Percentiles rank a stretch among this genome's conserved stretches.
phyloP scores from a whole-genome alignment of 2,329 filamentous ascomycete genomes.

The Ustulina deusta region DNA sequence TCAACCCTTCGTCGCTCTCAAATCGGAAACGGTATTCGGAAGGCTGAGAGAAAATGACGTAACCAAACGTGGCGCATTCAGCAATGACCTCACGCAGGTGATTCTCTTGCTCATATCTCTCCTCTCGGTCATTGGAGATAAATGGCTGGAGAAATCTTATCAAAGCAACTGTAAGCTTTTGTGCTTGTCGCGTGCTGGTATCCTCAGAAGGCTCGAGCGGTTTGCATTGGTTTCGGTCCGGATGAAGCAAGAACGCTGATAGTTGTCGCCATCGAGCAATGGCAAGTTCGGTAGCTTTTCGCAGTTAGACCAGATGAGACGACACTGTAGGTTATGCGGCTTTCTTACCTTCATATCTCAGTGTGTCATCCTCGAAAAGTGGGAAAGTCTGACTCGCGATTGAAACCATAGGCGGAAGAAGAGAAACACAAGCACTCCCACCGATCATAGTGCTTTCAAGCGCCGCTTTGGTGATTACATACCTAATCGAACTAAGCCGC shows the following conservation, averaged over 20 bases:
- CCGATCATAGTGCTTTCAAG: conserved; percentile 53
- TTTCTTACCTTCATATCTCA: conserved; percentile 50
- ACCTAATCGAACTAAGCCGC: conserved; percentile 52
- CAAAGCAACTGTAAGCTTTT: conserved; percentile 51
- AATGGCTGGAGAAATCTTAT: conserved; percentile 53
- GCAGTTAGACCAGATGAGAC: conserved; percentile 3
- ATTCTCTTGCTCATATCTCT: conserved; percentile 51
- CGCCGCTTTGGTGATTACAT: conserved; percentile 54
- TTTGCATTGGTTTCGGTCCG: conserved; percentile 53
- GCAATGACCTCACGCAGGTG: conserved; percentile 56
- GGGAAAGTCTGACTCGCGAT: conserved; percentile 48
- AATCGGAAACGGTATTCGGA: conserved; percentile 53
- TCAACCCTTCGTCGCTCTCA: conserved; percentile 24
- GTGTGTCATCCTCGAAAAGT: conserved; percentile 43
- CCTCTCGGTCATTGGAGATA: conserved; percentile 44
- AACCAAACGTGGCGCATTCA: conserved; percentile 57
- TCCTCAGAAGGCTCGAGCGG: conserved; percentile 50
- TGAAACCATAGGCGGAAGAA: conserved; percentile 54
- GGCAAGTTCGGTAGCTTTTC: conserved; percentile 49
- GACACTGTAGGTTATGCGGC: not conserved
- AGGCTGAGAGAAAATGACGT: conserved; percentile 58
- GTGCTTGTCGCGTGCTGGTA: conserved; percentile 50
- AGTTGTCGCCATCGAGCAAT: conserved; percentile 58
- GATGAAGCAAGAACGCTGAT: conserved; percentile 58
- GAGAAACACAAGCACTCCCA: conserved; percentile 49